These are phyloP conservation scores for Picea abies DNA, from an alignment of 83 land plant genomes.

Conservation along the genomic window DNA sequence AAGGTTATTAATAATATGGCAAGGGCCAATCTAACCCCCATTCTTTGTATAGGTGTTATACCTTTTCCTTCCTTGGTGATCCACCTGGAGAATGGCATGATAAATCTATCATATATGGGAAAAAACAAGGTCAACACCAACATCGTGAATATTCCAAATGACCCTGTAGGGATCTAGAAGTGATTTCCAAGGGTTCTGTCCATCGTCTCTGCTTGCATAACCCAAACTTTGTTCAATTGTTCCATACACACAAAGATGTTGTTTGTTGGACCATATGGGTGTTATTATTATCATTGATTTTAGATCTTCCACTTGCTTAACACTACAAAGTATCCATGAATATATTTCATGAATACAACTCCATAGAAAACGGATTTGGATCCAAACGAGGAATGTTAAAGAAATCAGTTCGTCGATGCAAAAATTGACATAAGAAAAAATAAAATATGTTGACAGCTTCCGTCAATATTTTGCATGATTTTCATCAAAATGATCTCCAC, in stretches of 20 bases:
- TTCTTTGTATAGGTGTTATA: constrained; percentile 33
- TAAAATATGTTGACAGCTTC: too few relatives aligned
- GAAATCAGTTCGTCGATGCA: too few relatives aligned
- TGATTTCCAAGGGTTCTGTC: constrained; percentile 40
- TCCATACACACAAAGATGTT: constrained; percentile 43
- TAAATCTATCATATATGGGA: constrained; percentile 58
- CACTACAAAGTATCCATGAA: constrained; percentile 69
- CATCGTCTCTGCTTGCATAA: constrained; percentile 71
- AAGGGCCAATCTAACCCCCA: constrained; percentile 50
- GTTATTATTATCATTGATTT: constrained; percentile 60
- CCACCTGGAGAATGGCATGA: constrained; percentile 22
- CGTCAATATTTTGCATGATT: too few relatives aligned
- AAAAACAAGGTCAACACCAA: constrained; percentile 40
- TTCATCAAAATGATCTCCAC: too few relatives aligned
- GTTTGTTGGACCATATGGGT: constrained; percentile 76
- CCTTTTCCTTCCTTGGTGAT: constrained; percentile 24
- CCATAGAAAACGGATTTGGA: too few relatives aligned
- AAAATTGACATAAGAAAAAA: too few relatives aligned
- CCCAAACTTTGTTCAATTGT: constrained; percentile 59
- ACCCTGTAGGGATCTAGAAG: constrained; percentile 64
- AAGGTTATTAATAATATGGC: constrained; percentile 27
- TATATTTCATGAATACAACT: neutral
- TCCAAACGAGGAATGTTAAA: too few relatives aligned
- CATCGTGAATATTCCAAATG: constrained; percentile 50
- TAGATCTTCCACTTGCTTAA: constrained; percentile 78